A percentile compares a stretch with the other conserved stretches of the same genome.
Evolutionary conservation across 2,329 filamentous ascomycete species (phyloP).

Genomic region (Sporothrix inflata): DNA sequence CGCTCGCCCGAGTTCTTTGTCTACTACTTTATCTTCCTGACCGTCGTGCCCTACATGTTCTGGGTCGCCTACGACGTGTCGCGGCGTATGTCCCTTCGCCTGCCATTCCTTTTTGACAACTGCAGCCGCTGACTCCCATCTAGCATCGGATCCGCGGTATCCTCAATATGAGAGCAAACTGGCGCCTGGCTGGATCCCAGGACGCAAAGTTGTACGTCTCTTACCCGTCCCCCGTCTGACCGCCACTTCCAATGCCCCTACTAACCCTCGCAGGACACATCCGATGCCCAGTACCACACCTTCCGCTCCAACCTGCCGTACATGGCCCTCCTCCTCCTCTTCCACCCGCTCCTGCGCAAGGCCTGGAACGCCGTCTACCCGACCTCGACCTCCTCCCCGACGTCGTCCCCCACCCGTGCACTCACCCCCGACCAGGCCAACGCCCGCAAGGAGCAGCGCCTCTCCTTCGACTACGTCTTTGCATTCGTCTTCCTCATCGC

Average conservation of each 20-base stretch:
- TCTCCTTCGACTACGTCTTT: conserved; percentile 82
- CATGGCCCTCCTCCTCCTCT: conserved; percentile 70
- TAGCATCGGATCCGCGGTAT: conserved; percentile 83
- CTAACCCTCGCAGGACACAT: conserved; percentile 68
- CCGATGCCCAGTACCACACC: conserved; percentile 81
- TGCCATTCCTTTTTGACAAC: too few species aligned
- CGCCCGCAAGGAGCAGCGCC: conserved; percentile 67
- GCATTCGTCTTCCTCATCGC: conserved; percentile 76
- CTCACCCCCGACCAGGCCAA: conserved; percentile 52
- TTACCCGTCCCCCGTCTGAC: neutral
- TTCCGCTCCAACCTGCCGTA: conserved; percentile 88
- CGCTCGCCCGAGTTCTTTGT: conserved; percentile 81
- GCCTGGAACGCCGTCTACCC: conserved; percentile 65
- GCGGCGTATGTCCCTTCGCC: conserved; percentile 65
- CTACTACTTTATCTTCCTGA: conserved; percentile 71
- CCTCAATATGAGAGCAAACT: conserved; percentile 71
- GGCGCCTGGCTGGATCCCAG: conserved; percentile 85
- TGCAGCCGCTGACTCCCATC: neutral
- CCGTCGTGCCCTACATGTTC: conserved; percentile 82
- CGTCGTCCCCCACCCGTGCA: conserved; percentile 33
- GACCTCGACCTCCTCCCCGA: conserved; percentile 33
- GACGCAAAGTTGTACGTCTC: conserved; percentile 75
- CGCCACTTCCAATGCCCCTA: conserved; percentile 11
- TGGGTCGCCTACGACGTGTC: conserved; percentile 88
- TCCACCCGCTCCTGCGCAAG: conserved; percentile 79